Conservation (phyloP, 257 asterid species). For the Ligustrum vulgare region DNA sequence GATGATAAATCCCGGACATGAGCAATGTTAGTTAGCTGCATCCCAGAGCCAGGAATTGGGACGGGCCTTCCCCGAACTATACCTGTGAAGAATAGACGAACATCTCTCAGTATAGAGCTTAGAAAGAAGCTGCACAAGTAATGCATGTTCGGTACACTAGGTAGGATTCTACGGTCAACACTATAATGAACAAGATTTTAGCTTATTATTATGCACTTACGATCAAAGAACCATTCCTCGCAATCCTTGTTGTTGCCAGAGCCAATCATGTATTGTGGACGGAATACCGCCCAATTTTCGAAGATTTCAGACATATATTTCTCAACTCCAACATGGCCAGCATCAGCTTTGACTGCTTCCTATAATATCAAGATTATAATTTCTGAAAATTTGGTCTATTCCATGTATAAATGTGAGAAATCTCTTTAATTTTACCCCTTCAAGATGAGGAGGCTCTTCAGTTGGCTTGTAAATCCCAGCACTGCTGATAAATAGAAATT, state of each 20-base stretch:
- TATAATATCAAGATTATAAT: conserved; percentile 31
- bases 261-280: conserved; percentile 97
- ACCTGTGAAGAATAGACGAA: conserved; percentile 42
- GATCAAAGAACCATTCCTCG: conserved; percentile 98
- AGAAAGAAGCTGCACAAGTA: conserved; percentile 11
- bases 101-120: not conserved
- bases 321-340: conserved; percentile 93
- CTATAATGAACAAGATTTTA: not conserved
- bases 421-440: conserved; percentile 65
- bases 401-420: conserved; percentile 10
- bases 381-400: conserved; percentile 1
- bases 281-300: conserved; percentile 71
- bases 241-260: conserved; percentile 98
- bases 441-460: conserved; percentile 92
- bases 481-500: conserved; percentile 85
- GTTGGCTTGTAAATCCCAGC: conserved; percentile 95
- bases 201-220: conserved; percentile 49
- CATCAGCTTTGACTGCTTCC: conserved; percentile 88
- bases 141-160: not conserved
- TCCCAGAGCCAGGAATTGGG: conserved; percentile 87
- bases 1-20: conserved; percentile 90
- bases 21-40: conserved; percentile 84
- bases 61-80: conserved; percentile 83
- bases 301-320: conserved; percentile 72
- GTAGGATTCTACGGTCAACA: not conserved